A percentile compares a stretch with the other conserved stretches of the same genome.
phyloP scores from a whole-genome alignment of 1,139 yeast genomes.

The Debaryomyces fabryi region DNA sequence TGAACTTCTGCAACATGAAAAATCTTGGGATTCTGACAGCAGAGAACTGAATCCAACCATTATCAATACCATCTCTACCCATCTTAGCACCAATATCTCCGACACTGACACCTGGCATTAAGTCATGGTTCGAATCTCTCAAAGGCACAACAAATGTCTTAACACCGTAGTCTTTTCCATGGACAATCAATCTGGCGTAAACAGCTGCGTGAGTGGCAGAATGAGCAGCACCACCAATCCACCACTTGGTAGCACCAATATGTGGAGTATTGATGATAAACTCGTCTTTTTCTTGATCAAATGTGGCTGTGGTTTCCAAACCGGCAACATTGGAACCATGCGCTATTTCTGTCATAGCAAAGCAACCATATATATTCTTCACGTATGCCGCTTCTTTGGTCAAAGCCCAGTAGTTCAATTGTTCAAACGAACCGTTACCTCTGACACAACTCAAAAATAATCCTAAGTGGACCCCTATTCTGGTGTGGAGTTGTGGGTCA shows the following conservation, averaged over 20 bases:
- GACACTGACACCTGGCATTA: constrained; percentile 76
- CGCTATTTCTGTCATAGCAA: constrained; percentile 92
- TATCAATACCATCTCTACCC: constrained; percentile 90
- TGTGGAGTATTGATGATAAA: constrained; percentile 85
- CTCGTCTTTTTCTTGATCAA: constrained; percentile 63
- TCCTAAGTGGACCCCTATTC: constrained; percentile 56
- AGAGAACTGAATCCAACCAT: constrained; percentile 92
- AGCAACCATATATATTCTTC: constrained; percentile 81
- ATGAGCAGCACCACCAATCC: constrained; percentile 98
- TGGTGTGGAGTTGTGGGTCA: constrained; percentile 53
- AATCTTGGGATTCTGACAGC: constrained; percentile 81
- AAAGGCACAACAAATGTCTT: constrained; percentile 89
- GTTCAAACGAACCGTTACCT: constrained; percentile 57
- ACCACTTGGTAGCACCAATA: constrained; percentile 93
- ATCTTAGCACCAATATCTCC: constrained; percentile 94
- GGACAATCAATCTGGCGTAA: constrained; percentile 80
- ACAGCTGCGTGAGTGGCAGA: constrained; percentile 83
- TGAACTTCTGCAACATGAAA: constrained; percentile 80
- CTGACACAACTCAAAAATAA: constrained; percentile 48
- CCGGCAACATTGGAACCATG: constrained; percentile 96
- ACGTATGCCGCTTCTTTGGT: constrained; percentile 69
- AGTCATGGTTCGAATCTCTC: constrained; percentile 70
- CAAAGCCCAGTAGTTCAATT: constrained; percentile 71
- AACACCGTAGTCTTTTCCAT: constrained; percentile 86
- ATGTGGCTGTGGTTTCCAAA: constrained; percentile 88